Evolutionary conservation across 768 basidiomycete species (phyloP), one percentile per base, ranked within the genome.

Genomic region (Strobilomyces confusus): DNA sequence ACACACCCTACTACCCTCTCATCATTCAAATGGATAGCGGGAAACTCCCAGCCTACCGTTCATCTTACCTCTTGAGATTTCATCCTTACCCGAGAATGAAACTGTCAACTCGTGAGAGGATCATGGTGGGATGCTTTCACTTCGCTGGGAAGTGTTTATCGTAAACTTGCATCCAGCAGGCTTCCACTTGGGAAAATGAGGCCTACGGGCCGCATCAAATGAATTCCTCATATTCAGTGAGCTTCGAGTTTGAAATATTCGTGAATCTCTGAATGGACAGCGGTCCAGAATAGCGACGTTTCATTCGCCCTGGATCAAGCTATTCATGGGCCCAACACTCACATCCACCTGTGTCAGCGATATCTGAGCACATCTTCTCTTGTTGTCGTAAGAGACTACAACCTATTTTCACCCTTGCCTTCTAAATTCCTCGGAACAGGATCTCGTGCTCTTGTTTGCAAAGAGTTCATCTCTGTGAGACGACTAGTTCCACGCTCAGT

Each of bases 31-130:
- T 70, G 63, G 63, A 67, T 33, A 32, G 48, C 0, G 37, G 40
- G 0, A 40, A 58, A 0, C 52, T 69, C 0, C 69, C 67, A 0
- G 47, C 63, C 32, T 69, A 69, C 46, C 63, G 67, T 15, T 67
- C 65, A 3, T 70, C 69, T 0, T 57, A 70, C 30, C 44, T 71
- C n/a, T n/a, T n/a, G n/a, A n/a, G n/a, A n/a, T n/a, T n/a, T n/a
- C n/a, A n/a, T n/a, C n/a, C n/a, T n/a, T n/a, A n/a, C n/a, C n/a
- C n/a, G n/a, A n/a, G n/a, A n/a, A n/a, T n/a, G n/a, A n/a, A n/a
- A n/a, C n/a, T n/a, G n/a, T n/a, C n/a, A n/a, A n/a, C n/a, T n/a
- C n/a, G n/a, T n/a, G n/a, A n/a, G n/a, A n/a, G n/a, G 54, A 44
- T 67, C 14, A 6, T 34, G 58, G 69, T 67, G 44, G 19, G 54